Conservation (phyloP, 75 land plant genomes). For the Picea sitchensis region DNA sequence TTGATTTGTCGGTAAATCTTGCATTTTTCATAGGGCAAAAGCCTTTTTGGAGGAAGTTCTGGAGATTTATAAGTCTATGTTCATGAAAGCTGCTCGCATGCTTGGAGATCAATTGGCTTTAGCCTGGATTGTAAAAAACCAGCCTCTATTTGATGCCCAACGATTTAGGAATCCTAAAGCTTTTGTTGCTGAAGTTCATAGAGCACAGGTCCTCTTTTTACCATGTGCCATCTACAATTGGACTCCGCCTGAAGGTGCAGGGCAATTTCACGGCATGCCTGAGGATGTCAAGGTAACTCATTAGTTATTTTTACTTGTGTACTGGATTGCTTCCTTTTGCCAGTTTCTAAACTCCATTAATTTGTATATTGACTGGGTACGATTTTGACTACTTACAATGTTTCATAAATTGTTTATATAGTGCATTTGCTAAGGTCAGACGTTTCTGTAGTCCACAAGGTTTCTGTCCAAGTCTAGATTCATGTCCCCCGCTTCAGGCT, state of each 20-base stretch:
- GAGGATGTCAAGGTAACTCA: slow-evolving; percentile 75
- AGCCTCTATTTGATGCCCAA: slow-evolving; percentile 34
- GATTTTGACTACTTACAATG: no score
- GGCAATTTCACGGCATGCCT: slow-evolving; percentile 99
- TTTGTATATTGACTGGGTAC: no score
- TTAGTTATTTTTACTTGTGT: no score
- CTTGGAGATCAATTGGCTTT: slow-evolving; percentile 94
- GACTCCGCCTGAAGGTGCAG: slow-evolving; percentile 99
- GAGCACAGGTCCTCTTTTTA: slow-evolving; percentile 57
- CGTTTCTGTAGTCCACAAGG: no score
- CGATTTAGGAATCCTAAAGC: slow-evolving; percentile 36
- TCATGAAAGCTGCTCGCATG: slow-evolving; percentile 74
- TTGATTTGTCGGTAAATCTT: background rate
- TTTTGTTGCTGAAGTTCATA: slow-evolving; percentile 43
- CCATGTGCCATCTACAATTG: slow-evolving; percentile 89
- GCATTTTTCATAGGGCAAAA: slow-evolving; percentile 53
- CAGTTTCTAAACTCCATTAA: no score
- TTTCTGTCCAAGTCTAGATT: no score
- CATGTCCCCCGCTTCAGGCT: no score
- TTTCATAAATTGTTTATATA: no score
- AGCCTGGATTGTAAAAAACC: slow-evolving; percentile 63
- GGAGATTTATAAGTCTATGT: slow-evolving; percentile 54
- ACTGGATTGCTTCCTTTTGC: no score
- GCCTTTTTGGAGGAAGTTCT: slow-evolving; percentile 67
- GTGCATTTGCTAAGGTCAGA: no score